phyloP scores from a whole-genome alignment of 495 filamentous ascomycete genomes.

The Daldinia concentrica region DNA sequence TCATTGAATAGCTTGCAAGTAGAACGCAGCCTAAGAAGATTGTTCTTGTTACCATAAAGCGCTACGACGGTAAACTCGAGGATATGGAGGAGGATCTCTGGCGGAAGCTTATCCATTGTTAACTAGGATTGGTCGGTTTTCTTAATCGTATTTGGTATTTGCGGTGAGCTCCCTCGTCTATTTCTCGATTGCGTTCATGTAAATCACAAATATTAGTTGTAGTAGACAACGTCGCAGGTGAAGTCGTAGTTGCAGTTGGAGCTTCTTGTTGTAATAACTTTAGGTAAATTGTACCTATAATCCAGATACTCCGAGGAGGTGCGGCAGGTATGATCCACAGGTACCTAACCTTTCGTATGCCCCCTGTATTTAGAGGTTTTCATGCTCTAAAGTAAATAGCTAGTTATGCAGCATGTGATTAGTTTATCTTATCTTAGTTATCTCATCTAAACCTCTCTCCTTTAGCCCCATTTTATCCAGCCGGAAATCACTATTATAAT shows the following conservation, averaged over 20 bases:
- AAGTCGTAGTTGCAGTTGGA: neutral
- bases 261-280: neutral
- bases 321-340: neutral
- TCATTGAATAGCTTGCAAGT: slow-evolving; percentile 42
- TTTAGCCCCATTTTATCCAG: neutral
- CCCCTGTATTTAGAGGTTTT: neutral
- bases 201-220: neutral
- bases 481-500: neutral
- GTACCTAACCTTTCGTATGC: neutral
- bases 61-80: slow-evolving; percentile 24
- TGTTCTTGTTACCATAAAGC: slow-evolving; percentile 30
- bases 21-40: slow-evolving; percentile 36
- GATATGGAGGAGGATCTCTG: slow-evolving; percentile 30
- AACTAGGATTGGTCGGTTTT: neutral
- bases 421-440: neutral
- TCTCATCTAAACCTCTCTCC: neutral
- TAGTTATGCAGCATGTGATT: neutral
- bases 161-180: neutral
- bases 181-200: neutral
- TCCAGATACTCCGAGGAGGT: neutral
- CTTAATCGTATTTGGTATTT: neutral
- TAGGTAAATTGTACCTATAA: neutral
- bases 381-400: too few relatives aligned
- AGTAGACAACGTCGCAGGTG: neutral
- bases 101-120: slow-evolving; percentile 26